Evolutionary conservation across 768 basidiomycete species (phyloP).

Genomic region (Boletus vinaceobasis): DNA sequence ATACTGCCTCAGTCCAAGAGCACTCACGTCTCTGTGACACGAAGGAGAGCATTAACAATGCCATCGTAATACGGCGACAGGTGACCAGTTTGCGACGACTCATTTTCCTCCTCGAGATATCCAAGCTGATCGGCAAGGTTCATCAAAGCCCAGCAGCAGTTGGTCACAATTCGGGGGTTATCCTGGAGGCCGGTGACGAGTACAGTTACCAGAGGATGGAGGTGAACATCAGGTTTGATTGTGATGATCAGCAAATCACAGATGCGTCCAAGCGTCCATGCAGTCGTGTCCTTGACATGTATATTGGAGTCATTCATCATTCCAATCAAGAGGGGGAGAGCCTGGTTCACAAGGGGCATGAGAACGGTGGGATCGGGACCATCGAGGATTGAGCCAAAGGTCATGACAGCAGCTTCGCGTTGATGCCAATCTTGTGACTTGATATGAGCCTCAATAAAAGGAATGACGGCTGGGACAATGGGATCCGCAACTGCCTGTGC

Average conservation of each 20-base stretch:
- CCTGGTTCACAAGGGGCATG: conserved; percentile 89
- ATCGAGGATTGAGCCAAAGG: conserved; percentile 96
- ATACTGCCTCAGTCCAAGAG: neutral
- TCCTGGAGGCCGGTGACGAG: conserved; percentile 79
- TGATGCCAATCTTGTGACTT: conserved; percentile 89
- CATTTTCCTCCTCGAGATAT: conserved; percentile 60
- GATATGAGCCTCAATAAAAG: conserved; percentile 97
- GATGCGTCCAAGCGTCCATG: conserved; percentile 96
- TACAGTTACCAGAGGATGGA: conserved; percentile 78
- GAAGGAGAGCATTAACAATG: conserved; percentile 77
- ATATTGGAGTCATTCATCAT: conserved; percentile 88
- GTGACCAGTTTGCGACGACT: conserved; percentile 53
- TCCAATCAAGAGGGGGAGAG: conserved; percentile 86
- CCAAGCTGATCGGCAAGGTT: conserved; percentile 91
- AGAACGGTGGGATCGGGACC: conserved; percentile 89
- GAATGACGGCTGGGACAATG: conserved; percentile 90
- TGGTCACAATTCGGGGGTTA: conserved; percentile 81
- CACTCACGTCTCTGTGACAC: conserved; percentile 80
- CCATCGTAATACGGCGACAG: conserved; percentile 88
- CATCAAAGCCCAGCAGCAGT: conserved; percentile 96
- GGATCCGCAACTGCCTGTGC: conserved; percentile 88
- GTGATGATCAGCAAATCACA: conserved; percentile 83
- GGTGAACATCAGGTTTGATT: conserved; percentile 86
- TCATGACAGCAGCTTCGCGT: conserved; percentile 97
- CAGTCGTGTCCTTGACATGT: conserved; percentile 94